These are phyloP conservation scores for Quercus phellos DNA, from an alignment of 331 rosid genomes.

Conservation along the genomic window DNA sequence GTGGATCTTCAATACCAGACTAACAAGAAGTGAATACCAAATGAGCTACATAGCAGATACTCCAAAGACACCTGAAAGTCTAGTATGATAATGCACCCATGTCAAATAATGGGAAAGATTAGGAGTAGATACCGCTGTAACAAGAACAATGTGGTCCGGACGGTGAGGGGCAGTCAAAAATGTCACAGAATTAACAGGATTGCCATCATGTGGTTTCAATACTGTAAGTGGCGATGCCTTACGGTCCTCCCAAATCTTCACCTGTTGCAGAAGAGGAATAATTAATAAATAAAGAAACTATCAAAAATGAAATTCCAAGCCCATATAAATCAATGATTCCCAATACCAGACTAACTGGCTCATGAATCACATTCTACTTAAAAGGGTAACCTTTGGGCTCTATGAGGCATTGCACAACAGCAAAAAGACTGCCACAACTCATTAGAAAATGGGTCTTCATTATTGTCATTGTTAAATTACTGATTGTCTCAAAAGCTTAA, in stretches of 20 bases:
- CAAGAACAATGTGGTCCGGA: slow-evolving; percentile 87
- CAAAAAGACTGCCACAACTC: not conserved
- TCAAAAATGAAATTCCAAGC: not conserved
- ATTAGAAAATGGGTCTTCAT: not conserved
- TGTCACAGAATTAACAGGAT: slow-evolving; percentile 87
- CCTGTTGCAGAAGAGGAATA: slow-evolving; percentile 42
- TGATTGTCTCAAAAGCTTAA: too few species aligned
- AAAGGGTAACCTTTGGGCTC: not conserved
- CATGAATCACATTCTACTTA: not conserved
- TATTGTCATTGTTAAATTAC: not conserved
- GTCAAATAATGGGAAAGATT: slow-evolving; percentile 12
- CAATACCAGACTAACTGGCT: not conserved
- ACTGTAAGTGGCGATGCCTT: slow-evolving; percentile 75
- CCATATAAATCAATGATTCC: slow-evolving; percentile 4
- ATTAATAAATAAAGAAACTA: slow-evolving; percentile 1
- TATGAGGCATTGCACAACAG: not conserved
- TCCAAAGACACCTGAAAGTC: slow-evolving; percentile 12
- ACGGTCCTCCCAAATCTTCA: slow-evolving; percentile 98
- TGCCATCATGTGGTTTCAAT: slow-evolving; percentile 83
- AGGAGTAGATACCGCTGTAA: slow-evolving; percentile 71
- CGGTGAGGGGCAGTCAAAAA: slow-evolving; percentile 89
- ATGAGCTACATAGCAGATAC: slow-evolving; percentile 9
- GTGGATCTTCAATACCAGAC: slow-evolving; percentile 1
- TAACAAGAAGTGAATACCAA: slow-evolving; percentile 3
- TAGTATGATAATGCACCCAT: slow-evolving; percentile 10